phyloP scores from a whole-genome alignment of 192 early-diverging fungal species.

The Entomortierella beljakovae region DNA sequence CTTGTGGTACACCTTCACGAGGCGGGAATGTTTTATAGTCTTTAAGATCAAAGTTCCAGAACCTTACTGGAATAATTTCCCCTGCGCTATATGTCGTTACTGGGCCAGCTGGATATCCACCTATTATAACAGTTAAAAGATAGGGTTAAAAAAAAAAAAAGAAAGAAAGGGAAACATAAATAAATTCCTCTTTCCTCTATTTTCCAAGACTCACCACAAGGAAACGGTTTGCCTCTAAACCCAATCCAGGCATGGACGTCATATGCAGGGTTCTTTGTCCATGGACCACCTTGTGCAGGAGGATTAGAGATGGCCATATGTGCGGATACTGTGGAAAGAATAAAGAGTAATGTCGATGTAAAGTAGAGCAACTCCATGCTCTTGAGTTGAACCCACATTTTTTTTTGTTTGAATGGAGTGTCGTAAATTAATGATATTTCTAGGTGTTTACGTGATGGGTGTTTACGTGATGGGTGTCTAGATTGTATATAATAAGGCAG shows the following conservation, averaged over 20 bases:
- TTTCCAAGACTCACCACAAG: conserved; percentile 49
- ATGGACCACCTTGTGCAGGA: conserved; percentile 43
- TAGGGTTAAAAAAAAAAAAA: neutral
- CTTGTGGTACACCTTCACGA: neutral
- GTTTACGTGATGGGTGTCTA: no score
- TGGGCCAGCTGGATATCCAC: neutral
- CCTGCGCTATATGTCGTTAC: neutral
- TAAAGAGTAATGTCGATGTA: conserved; percentile 14
- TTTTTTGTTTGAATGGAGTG: no score
- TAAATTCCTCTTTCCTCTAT: no score
- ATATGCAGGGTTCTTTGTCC: conserved; percentile 19
- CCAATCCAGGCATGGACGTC: conserved; percentile 46
- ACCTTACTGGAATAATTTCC: neutral
- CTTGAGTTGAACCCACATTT: no score
- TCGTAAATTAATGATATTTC: no score
- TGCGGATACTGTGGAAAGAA: conserved; percentile 30
- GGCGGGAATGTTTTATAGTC: neutral
- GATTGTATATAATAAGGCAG: no score
- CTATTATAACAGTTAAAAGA: neutral
- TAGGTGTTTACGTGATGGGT: no score
- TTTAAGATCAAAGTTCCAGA: neutral
- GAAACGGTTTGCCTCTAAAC: conserved; percentile 36
- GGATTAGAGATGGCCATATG: conserved; percentile 51
- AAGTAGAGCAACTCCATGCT: no score
- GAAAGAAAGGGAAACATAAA: neutral